Conservation (phyloP, 1,284 basidiomycete genomes). For the Caloboletus inedulis region DNA sequence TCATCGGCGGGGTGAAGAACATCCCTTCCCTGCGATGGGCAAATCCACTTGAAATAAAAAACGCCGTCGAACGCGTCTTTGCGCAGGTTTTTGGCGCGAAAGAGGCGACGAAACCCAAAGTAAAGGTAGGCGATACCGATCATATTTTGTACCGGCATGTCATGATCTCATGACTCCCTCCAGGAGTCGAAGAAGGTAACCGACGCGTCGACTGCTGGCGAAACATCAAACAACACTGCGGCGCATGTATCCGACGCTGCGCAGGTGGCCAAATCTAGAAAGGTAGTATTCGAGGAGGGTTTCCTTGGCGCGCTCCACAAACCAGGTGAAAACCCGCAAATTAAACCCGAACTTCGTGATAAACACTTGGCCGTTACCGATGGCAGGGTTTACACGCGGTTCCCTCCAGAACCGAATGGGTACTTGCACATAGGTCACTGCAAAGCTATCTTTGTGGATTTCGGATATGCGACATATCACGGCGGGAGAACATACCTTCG, state of each 20-base stretch:
- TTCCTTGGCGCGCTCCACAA: conserved; percentile 94
- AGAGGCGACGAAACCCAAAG: conserved; percentile 63
- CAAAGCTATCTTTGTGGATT: conserved; percentile 98
- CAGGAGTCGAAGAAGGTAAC: conserved; percentile 58
- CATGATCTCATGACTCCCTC: conserved; percentile 2
- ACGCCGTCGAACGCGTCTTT: conserved; percentile 78
- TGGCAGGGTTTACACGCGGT: conserved; percentile 90
- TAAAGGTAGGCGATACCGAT: conserved; percentile 52
- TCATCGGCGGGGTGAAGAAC: conserved; percentile 70
- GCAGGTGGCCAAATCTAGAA: conserved; percentile 45
- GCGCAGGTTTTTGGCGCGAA: conserved; percentile 77
- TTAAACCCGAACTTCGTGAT: conserved; percentile 73
- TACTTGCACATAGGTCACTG: conserved; percentile 97
- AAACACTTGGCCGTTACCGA: conserved; percentile 81
- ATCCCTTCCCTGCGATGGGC: conserved; percentile 84
- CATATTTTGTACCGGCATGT: background rate
- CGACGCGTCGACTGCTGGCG: conserved; percentile 2
- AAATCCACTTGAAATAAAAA: conserved; percentile 86
- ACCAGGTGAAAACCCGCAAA: conserved; percentile 93
- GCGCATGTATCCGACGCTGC: conserved; percentile 35
- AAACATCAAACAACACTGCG: conserved; percentile 30
- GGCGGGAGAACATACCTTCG: conserved; percentile 90
- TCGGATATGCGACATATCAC: conserved; percentile 94
- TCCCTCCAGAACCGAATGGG: conserved; percentile 98
- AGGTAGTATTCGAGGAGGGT: conserved; percentile 89